Percentiles rank a stretch among this genome's conserved stretches.
Conservation (phyloP, 208 protist genomes). For the Eutreptiella sp. region DNA sequence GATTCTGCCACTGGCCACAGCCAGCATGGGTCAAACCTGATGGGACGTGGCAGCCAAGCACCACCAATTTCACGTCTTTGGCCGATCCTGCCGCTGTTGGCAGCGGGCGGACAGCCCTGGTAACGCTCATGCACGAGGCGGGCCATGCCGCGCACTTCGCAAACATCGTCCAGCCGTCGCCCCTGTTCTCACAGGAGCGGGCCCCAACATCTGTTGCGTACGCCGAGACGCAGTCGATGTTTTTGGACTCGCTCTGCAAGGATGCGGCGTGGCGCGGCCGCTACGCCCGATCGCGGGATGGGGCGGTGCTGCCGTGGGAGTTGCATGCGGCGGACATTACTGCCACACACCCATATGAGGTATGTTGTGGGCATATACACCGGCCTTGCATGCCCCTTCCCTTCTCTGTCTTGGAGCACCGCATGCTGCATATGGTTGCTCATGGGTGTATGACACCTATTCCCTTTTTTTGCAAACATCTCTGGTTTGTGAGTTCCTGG, state of each 20-base stretch:
- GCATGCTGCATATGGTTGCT: too few species aligned
- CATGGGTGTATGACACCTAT: too few species aligned
- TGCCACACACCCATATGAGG: slow-evolving; percentile 37
- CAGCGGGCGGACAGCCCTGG: slow-evolving; percentile 28
- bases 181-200: slow-evolving; percentile 40
- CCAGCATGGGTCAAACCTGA: slow-evolving; percentile 19
- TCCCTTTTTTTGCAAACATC: too few species aligned
- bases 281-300: slow-evolving; percentile 25
- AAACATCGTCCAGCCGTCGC: slow-evolving; percentile 33
- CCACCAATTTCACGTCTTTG: slow-evolving; percentile 19
- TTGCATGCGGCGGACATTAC: slow-evolving; percentile 29
- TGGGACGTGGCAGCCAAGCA: slow-evolving; percentile 1
- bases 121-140: slow-evolving; percentile 41
- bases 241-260: slow-evolving; percentile 40
- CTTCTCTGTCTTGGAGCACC: too few species aligned
- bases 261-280: slow-evolving; percentile 35
- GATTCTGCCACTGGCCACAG: slow-evolving; percentile 44
- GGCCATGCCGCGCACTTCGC: slow-evolving; percentile 43
- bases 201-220: slow-evolving; percentile 39
- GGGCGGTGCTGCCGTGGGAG: slow-evolving; percentile 19
- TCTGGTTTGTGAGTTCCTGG: too few species aligned
- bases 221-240: slow-evolving; percentile 47
- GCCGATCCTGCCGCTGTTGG: slow-evolving; percentile 2
- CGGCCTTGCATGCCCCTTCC: too few species aligned
- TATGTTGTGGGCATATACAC: too few species aligned